A percentile compares a stretch with the other conserved stretches of the same genome.
Evolutionary conservation across 2,329 filamentous ascomycete species (phyloP).

Genomic region (Venturiaceae sp.): DNA sequence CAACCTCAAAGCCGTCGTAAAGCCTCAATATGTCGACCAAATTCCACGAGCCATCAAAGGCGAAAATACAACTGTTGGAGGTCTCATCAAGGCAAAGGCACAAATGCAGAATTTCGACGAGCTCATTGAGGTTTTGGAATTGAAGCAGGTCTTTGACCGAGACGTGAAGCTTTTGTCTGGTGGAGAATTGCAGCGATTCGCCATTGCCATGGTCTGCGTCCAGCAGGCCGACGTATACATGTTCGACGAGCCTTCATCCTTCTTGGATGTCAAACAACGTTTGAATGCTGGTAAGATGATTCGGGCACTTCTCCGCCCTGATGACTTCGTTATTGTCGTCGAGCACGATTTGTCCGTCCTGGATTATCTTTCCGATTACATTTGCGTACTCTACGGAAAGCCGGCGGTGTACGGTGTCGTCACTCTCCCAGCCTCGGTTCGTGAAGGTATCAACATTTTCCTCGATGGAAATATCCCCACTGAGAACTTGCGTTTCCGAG

Average conservation of each 20-base stretch:
- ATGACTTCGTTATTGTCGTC: constrained; percentile 97
- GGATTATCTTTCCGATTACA: constrained; percentile 97
- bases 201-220: constrained; percentile 90
- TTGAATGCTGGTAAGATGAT: constrained; percentile 86
- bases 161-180: constrained; percentile 86
- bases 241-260: constrained; percentile 99
- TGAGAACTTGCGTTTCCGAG: constrained; percentile 96
- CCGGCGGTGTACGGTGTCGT: constrained; percentile 97
- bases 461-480: constrained; percentile 96
- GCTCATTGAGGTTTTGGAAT: constrained; percentile 67
- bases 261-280: constrained; percentile 98
- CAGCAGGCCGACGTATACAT: constrained; percentile 93
- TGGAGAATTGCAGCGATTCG: constrained; percentile 96
- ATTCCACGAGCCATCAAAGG: constrained; percentile 87
- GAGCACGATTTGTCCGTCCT: constrained; percentile 98
- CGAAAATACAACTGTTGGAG: constrained; percentile 67
- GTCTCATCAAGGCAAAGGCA: constrained; percentile 65
- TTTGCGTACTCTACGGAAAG: constrained; percentile 92
- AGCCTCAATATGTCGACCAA: constrained; percentile 98
- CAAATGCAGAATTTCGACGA: constrained; percentile 73
- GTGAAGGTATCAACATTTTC: constrained; percentile 99
- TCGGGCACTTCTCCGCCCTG: constrained; percentile 73
- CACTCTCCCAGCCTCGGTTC: constrained; percentile 87
- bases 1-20: constrained; percentile 93
- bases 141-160: constrained; percentile 83